Base-by-base conservation (phyloP, 139 green algal genomes). In the Chlorella sp. region DNA sequence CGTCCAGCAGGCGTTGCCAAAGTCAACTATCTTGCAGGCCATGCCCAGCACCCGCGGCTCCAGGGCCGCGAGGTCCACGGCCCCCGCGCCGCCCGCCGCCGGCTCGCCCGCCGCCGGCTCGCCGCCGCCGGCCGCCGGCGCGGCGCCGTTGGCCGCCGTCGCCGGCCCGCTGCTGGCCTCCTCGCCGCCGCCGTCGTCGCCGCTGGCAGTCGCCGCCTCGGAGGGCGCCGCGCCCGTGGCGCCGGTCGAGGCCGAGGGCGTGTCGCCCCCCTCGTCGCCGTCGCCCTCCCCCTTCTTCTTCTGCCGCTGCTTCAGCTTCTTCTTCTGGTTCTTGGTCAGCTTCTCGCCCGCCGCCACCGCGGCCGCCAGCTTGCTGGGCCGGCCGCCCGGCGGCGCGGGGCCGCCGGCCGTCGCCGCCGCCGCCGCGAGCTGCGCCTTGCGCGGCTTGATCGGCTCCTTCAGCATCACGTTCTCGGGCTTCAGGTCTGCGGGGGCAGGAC, bases 1-100 rank as follows among this genome's bases (percentile, higher is more conserved):
- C 33, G 84, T 92, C 96, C 96, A 99, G 90, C 96, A 99, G 8
- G 95, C 96, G 82, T 99, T 99, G 61, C 96, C 96, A 84, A 99
- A 97, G 87, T 99, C 96, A 27, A 99, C 95, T 12, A 99, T 90
- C 85, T 98, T 98, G 80, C 84, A 92, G 27, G 76, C 40, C 64
- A 88, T 76, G 41, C 11, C 11, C n/a, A 75, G 23, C 53, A 93
- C 68, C 53, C 80, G 74, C 65, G 71, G 29, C 62, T 63, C 62
- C 36, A 87, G 68, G 3, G 79, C 65, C 14, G 7, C 17, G 5
- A 67, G 7, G 40, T 86, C 81, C 4, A 67, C 56, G 40, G 40
- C 31, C 46, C 46, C 25, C 8, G 33, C 35, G 29, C 66, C 46
- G 66, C 43, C 42, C 31, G 25, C 17, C 14, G 5, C 27, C 19